phyloP scores from a whole-genome alignment of 2,329 filamentous ascomycete genomes.

The Septoria petroselini region DNA sequence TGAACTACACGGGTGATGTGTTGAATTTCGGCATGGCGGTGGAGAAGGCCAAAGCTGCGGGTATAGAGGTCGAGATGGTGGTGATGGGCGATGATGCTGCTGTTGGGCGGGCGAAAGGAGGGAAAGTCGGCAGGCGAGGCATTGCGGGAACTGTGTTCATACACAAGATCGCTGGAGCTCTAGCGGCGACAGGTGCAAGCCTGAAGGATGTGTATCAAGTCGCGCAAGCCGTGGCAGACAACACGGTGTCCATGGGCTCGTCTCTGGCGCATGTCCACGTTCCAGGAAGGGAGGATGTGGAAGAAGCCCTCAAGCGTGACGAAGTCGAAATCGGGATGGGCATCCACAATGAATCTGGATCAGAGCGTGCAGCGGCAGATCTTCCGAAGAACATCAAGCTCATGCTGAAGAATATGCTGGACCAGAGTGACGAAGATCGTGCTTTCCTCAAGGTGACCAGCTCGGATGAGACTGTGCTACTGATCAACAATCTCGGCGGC shows the following conservation, averaged over 20 bases:
- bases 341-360: slow-evolving; percentile 61
- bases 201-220: slow-evolving; percentile 70
- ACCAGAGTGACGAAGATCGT: slow-evolving; percentile 63
- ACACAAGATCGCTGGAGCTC: slow-evolving; percentile 82
- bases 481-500: slow-evolving; percentile 74
- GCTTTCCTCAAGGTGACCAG: slow-evolving; percentile 63
- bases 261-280: slow-evolving; percentile 91
- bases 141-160: slow-evolving; percentile 90
- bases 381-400: slow-evolving; percentile 49
- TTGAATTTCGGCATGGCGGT: slow-evolving; percentile 92
- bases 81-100: slow-evolving; percentile 91
- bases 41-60: slow-evolving; percentile 82
- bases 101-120: slow-evolving; percentile 73
- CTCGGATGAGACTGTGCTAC: slow-evolving; percentile 62
- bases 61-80: slow-evolving; percentile 78
- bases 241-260: slow-evolving; percentile 80
- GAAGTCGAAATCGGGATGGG: slow-evolving; percentile 71
- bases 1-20: slow-evolving; percentile 67
- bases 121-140: slow-evolving; percentile 88
- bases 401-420: slow-evolving; percentile 65
- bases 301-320: slow-evolving; percentile 55
- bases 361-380: slow-evolving; percentile 43
- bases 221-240: slow-evolving; percentile 68
- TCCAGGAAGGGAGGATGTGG: slow-evolving; percentile 65
- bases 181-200: slow-evolving; percentile 64